A percentile compares a stretch with the other conserved stretches of the same genome.
Evolutionary conservation across 495 filamentous ascomycete species (phyloP).

Genomic region (Lepraria neglecta): DNA sequence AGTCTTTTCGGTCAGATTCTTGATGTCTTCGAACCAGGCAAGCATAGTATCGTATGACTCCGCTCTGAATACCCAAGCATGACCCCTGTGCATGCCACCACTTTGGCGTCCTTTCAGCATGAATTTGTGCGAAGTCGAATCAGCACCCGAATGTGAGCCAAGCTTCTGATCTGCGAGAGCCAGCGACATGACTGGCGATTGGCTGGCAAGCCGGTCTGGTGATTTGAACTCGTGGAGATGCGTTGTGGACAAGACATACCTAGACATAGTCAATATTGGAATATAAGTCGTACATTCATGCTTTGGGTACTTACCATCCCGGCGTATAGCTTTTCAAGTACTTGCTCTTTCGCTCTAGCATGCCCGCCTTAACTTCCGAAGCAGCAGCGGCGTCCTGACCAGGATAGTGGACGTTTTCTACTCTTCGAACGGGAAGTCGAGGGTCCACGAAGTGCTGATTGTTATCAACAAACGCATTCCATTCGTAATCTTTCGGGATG

Average conservation of each 20-base stretch:
- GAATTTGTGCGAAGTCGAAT: slow-evolving; percentile 93
- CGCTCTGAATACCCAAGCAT: slow-evolving; percentile 95
- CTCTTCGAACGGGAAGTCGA: slow-evolving; percentile 63
- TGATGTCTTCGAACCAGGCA: slow-evolving; percentile 92
- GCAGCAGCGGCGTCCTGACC: slow-evolving; percentile 83
- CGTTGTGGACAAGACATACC: slow-evolving; percentile 94
- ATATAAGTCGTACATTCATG: neutral
- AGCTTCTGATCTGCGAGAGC: slow-evolving; percentile 92
- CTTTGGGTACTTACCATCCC: slow-evolving; percentile 65
- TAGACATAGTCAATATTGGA: slow-evolving; percentile 34
- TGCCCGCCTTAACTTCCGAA: slow-evolving; percentile 77
- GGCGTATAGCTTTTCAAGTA: slow-evolving; percentile 97
- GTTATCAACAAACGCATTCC: slow-evolving; percentile 72
- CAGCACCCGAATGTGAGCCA: slow-evolving; percentile 79
- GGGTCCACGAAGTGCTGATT: slow-evolving; percentile 89
- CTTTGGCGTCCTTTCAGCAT: slow-evolving; percentile 94
- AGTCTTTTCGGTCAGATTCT: slow-evolving; percentile 75
- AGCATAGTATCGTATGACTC: slow-evolving; percentile 96
- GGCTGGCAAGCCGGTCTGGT: slow-evolving; percentile 61
- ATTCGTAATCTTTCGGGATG: slow-evolving; percentile 89
- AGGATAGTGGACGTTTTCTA: slow-evolving; percentile 88
- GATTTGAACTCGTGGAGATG: slow-evolving; percentile 98
- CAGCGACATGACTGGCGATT: slow-evolving; percentile 88
- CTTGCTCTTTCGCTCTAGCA: slow-evolving; percentile 96
- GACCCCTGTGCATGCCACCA: slow-evolving; percentile 85